These are phyloP conservation scores for peach (Prunus persica) DNA, from an alignment of 306 rosid species.

Conservation along the genomic window Prunus_persica_NCBIv2 NC_034009.1:42820501-42821000, in stretches of 20 bases:
- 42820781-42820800: constrained; percentile 47
- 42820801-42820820: constrained; percentile 61
- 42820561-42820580: background rate
- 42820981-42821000: background rate
- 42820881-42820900: constrained; percentile 54
- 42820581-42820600: background rate
- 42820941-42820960: constrained; percentile 55
- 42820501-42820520: background rate
- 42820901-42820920: constrained; percentile 59
- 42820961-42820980: background rate
- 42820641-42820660: background rate
- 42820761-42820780: background rate
- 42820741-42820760: background rate
- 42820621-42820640: background rate
- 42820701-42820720: background rate
- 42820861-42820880: constrained; percentile 55
- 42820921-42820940: constrained; percentile 42
- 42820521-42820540: no score
- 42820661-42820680: background rate
- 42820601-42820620: background rate
- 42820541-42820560: background rate
- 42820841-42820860: constrained; percentile 53
- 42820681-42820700: background rate
- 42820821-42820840: constrained; percentile 51
- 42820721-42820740: background rate